Conservation (phyloP, 2,329 filamentous ascomycete species). For the Teratosphaeria epicoccoides region DNA sequence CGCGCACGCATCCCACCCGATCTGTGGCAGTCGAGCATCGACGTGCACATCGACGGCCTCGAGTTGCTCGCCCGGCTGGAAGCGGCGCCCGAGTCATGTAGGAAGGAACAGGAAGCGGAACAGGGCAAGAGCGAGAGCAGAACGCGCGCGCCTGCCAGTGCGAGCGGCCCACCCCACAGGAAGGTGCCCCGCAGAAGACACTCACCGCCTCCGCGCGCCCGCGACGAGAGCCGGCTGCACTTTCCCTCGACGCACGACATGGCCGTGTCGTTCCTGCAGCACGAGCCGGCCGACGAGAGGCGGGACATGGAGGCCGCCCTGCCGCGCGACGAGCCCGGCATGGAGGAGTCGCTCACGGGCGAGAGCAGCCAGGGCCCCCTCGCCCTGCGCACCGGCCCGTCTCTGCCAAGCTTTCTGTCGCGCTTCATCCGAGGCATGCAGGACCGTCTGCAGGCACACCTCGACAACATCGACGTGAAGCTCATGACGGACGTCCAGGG, state of each 20-base stretch:
- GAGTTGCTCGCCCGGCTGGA: constrained; percentile 45
- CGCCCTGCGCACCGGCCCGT: constrained; percentile 45
- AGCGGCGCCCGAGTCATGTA: neutral
- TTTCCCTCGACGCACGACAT: constrained; percentile 62
- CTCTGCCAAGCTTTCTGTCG: constrained; percentile 52
- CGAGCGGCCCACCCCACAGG: constrained; percentile 23
- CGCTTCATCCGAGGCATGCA: constrained; percentile 63
- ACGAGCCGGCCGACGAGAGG: constrained; percentile 56
- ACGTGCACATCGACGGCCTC: constrained; percentile 71
- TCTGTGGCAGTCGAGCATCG: constrained; percentile 74
- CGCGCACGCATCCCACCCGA: constrained; percentile 75
- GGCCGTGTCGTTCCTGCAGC: constrained; percentile 67
- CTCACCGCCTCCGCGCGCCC: constrained; percentile 14
- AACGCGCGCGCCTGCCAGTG: constrained; percentile 13
- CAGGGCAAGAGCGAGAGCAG: constrained; percentile 23
- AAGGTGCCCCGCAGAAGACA: constrained; percentile 26
- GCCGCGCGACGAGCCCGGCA: constrained; percentile 42
- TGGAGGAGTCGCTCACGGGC: constrained; percentile 49
- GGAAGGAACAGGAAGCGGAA: too few relatives aligned
- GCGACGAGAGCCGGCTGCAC: constrained; percentile 21
- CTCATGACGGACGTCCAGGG: constrained; percentile 47
- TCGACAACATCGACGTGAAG: constrained; percentile 55
- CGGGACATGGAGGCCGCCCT: constrained; percentile 59
- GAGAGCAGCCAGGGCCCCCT: constrained; percentile 48
- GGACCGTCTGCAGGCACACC: constrained; percentile 57